A percentile compares a stretch with the other conserved stretches of the same genome.
Conservation (phyloP, 2,329 filamentous ascomycete species). For the Didymella arachidicola region DNA sequence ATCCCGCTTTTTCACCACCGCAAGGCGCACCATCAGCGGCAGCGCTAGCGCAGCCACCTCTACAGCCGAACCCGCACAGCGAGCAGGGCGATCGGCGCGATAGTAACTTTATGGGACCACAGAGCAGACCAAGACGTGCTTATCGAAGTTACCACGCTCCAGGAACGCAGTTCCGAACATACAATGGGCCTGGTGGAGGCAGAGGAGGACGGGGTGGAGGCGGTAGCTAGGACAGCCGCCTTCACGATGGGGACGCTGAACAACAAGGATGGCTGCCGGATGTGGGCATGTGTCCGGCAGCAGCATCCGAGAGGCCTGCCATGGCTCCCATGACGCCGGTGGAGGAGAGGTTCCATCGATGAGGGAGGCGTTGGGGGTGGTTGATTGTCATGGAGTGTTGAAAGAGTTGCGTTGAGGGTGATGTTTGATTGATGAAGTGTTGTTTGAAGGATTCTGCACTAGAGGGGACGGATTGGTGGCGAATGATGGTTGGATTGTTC, state of each 20-base stretch:
- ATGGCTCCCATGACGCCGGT: neutral
- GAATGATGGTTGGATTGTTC: too few species aligned
- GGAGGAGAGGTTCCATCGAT: conserved; percentile 5
- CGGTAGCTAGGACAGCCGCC: conserved; percentile 26
- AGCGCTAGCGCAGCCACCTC: conserved; percentile 13
- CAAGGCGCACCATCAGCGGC: conserved; percentile 25
- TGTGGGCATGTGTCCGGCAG: too few species aligned
- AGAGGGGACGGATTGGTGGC: too few species aligned
- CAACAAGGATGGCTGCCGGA: too few species aligned
- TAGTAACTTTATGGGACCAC: conserved; percentile 33
- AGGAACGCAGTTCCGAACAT: conserved; percentile 46
- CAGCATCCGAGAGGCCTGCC: neutral
- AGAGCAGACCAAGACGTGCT: conserved; percentile 37
- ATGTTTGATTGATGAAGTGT: too few species aligned
- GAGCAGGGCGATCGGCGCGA: conserved; percentile 31
- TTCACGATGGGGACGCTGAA: neutral
- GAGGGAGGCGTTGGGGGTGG: neutral
- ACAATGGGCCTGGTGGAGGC: conserved; percentile 40
- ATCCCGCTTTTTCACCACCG: conserved; percentile 30
- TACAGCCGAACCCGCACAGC: conserved; percentile 27
- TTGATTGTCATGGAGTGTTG: too few species aligned
- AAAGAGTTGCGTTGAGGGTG: neutral
- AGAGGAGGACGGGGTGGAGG: conserved; percentile 37
- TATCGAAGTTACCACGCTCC: conserved; percentile 46
- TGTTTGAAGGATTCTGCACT: too few species aligned